A percentile compares a stretch with the other conserved stretches of the same genome.
Conservation (phyloP, 2,329 filamentous ascomycete genomes). For the Curvularia lunata region DNA sequence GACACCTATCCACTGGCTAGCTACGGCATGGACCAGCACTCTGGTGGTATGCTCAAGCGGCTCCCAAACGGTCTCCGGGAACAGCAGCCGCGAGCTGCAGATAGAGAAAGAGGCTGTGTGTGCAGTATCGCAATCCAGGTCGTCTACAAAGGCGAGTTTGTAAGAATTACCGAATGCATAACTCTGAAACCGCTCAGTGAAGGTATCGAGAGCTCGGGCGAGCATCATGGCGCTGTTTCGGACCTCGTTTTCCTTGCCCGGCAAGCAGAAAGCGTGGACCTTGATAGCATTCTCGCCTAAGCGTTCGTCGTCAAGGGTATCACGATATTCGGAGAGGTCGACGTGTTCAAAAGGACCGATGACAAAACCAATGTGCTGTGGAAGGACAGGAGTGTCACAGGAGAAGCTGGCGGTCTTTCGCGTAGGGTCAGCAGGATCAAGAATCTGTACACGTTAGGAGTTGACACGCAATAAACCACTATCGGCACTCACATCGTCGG, state of each 20-base stretch:
- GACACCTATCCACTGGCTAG: constrained; percentile 93
- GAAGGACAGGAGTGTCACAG: constrained; percentile 70
- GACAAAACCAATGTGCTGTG: constrained; percentile 90
- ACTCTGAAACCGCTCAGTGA: constrained; percentile 84
- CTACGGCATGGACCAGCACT: constrained; percentile 80
- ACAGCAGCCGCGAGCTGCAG: constrained; percentile 84
- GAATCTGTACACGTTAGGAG: constrained; percentile 52
- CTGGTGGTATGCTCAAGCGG: constrained; percentile 81
- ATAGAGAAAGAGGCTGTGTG: constrained; percentile 84
- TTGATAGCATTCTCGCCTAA: constrained; percentile 87
- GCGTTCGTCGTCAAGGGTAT: constrained; percentile 89
- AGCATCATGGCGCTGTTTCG: constrained; percentile 86
- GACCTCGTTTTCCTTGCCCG: constrained; percentile 79
- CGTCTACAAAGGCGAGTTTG: constrained; percentile 93
- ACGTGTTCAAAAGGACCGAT: constrained; percentile 95
- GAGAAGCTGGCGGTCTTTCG: constrained; percentile 90
- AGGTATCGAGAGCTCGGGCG: constrained; percentile 84
- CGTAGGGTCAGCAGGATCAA: constrained; percentile 75
- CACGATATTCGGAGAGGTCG: constrained; percentile 85
- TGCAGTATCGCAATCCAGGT: constrained; percentile 76
- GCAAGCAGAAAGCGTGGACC: constrained; percentile 89
- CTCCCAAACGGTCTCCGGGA: constrained; percentile 84
- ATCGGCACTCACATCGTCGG: constrained; percentile 68
- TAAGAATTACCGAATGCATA: constrained; percentile 87
- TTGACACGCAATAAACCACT: not conserved